Evolutionary conservation across 768 basidiomycete genomes (phyloP), one percentile per base, ranked within the genome.

Genomic region (Leccinum olivaceopallidum): DNA sequence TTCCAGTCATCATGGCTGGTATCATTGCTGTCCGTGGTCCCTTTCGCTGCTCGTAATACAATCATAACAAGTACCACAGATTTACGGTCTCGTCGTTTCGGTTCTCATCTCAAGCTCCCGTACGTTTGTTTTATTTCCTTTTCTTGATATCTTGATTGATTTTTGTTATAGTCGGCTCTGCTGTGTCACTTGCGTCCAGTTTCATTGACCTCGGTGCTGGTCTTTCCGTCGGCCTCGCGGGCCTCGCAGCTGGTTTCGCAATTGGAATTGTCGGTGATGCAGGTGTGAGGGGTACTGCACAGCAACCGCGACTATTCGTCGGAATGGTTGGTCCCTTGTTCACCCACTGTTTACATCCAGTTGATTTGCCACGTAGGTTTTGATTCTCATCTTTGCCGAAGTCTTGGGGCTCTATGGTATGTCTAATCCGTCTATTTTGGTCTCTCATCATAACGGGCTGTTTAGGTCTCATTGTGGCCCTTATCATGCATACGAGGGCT

Each of bases 1-100:
- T 98, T 56, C 95, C 95, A 51, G 95, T 98, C 75, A 90, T 99
- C 78, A 98, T 98, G 96, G 96, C 96, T 83, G 96, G 96, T 94
- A 98, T 98, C 81, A 97, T 98, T 79, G 96, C 92, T 75, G 96
- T 98, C 67, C 66, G 94, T 87, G 36, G 47, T 32, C 42, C 28
- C 24, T 47, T 62, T 47, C 34, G 34, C 9, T 55, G 14, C 39
- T 57, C 9, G 37, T 18, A 2, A 52, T 5, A 18, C 16, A 24
- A 22, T 50, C 10, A 20, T 60, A n/a, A 63, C 49, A 20, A 32
- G 20, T 28, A 9, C 28, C 26, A 12, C 66, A 93, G 95, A 94
- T 93, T 68, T 98, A 99, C 78, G 97, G 97, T 70, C 87, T 99
- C 63, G 97, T 99, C 76, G 96, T 99, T 53, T 95, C 95, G n/a